Conservation (phyloP, 495 filamentous ascomycete species). For the Lepidopterella palustris region DNA sequence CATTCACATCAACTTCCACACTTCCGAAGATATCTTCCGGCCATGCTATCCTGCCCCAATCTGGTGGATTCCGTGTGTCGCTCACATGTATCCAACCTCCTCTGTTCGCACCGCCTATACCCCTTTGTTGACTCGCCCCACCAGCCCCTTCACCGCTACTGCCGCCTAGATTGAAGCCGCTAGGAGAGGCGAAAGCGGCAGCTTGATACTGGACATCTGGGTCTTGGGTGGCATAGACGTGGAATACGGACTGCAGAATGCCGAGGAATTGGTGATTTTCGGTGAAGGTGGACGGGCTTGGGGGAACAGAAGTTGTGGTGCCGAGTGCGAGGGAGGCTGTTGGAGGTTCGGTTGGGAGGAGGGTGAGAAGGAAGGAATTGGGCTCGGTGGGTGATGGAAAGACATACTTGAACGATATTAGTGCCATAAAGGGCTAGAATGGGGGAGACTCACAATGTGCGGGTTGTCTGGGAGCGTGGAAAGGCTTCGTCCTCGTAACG, state of each 20-base stretch:
- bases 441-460: slow-evolving; percentile 35
- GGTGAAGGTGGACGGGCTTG: slow-evolving; percentile 65
- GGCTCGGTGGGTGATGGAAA: slow-evolving; percentile 48
- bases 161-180: slow-evolving; percentile 62
- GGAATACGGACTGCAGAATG: slow-evolving; percentile 68
- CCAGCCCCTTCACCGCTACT: slow-evolving; percentile 49
- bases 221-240: slow-evolving; percentile 63
- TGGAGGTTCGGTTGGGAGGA: slow-evolving; percentile 69
- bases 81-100: slow-evolving; percentile 90
- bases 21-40: slow-evolving; percentile 93
- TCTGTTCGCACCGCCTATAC: slow-evolving; percentile 70
- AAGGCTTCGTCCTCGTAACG: slow-evolving; percentile 1
- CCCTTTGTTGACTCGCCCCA: slow-evolving; percentile 75
- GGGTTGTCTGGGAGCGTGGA: slow-evolving; percentile 28
- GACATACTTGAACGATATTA: slow-evolving; percentile 55
- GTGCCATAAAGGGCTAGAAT: neutral
- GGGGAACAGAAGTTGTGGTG: slow-evolving; percentile 62
- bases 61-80: slow-evolving; percentile 73
- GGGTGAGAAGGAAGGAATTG: slow-evolving; percentile 56
- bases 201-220: slow-evolving; percentile 69
- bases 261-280: slow-evolving; percentile 71
- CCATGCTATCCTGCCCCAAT: slow-evolving; percentile 83
- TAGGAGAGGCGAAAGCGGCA: slow-evolving; percentile 67
- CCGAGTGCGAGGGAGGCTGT: slow-evolving; percentile 66
- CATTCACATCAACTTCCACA: slow-evolving; percentile 71